These are phyloP conservation scores for Ceratocystis huliohia DNA, from an alignment of 2,329 filamentous ascomycete genomes.

Conservation along the genomic window DNA sequence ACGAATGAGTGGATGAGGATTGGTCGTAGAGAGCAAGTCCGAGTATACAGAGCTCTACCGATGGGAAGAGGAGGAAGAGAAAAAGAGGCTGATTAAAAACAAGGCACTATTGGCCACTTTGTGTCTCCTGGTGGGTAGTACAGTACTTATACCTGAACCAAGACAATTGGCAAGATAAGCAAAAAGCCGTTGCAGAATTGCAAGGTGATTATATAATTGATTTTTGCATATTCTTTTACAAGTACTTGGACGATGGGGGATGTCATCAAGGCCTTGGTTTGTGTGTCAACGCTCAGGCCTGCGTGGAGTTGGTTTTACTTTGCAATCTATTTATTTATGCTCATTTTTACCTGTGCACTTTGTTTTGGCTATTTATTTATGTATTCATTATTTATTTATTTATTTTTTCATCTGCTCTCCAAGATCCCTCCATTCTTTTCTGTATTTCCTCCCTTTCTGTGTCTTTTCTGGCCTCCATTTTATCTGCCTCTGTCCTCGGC, in stretches of 20 bases:
- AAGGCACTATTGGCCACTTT: background rate
- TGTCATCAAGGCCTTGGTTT: slow-evolving; percentile 6
- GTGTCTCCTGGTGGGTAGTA: background rate
- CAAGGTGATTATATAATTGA: background rate
- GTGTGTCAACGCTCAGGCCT: slow-evolving; percentile 5
- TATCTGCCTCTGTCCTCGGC: no score
- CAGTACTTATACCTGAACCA: background rate
- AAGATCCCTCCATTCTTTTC: no score
- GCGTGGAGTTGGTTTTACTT: background rate
- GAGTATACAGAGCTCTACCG: background rate
- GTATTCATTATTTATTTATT: background rate
- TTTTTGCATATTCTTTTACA: background rate
- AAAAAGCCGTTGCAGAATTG: background rate
- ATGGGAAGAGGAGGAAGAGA: no score
- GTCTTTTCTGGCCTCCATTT: no score
- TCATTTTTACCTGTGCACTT: background rate
- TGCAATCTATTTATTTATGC: background rate
- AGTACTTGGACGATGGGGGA: background rate
- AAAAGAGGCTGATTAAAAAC: no score
- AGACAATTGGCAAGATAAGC: background rate
- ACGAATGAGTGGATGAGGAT: no score
- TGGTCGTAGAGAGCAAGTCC: background rate
- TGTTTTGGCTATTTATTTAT: background rate
- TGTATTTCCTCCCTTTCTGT: no score
- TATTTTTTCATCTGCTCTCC: background rate